Conservation (phyloP, 495 filamentous ascomycete genomes). For the Schizothecium vesticola region DNA sequence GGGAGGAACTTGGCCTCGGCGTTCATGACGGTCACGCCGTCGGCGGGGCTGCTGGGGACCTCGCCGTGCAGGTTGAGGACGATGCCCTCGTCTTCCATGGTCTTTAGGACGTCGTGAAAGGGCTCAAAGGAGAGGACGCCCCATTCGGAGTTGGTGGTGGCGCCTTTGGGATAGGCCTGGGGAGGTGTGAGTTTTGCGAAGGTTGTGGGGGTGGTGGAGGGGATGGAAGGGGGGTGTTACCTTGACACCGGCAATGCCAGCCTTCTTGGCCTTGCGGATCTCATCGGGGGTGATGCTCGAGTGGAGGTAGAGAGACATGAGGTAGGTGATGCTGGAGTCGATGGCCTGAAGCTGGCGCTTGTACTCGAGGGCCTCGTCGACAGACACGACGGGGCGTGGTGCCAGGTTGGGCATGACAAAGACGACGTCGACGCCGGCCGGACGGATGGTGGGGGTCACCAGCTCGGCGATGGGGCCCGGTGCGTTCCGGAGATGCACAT, state of each 20-base stretch:
- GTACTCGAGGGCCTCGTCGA: slow-evolving; percentile 71
- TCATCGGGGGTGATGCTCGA: slow-evolving; percentile 69
- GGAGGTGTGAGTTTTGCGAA: background rate
- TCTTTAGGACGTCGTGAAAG: slow-evolving; percentile 69
- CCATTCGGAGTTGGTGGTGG: slow-evolving; percentile 79
- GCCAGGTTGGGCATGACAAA: slow-evolving; percentile 59
- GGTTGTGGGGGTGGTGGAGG: slow-evolving; percentile 35
- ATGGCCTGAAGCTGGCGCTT: slow-evolving; percentile 58
- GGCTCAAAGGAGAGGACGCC: slow-evolving; percentile 68
- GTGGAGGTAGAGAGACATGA: slow-evolving; percentile 83
- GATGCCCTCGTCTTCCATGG: slow-evolving; percentile 56
- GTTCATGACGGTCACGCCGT: slow-evolving; percentile 71
- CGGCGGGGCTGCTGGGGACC: slow-evolving; percentile 48
- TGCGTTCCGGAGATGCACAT: slow-evolving; percentile 65
- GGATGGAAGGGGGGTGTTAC: slow-evolving; percentile 28
- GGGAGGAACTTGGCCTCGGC: slow-evolving; percentile 81
- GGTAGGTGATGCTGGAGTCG: slow-evolving; percentile 67
- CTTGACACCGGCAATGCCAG: slow-evolving; percentile 64
- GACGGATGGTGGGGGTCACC: slow-evolving; percentile 68
- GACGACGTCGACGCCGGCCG: slow-evolving; percentile 62
- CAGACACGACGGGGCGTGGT: slow-evolving; percentile 66
- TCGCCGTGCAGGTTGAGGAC: slow-evolving; percentile 60
- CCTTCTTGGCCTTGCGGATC: slow-evolving; percentile 64
- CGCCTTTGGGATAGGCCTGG: slow-evolving; percentile 38
- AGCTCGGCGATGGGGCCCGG: slow-evolving; percentile 69